phyloP scores from a whole-genome alignment of 2,329 filamentous ascomycete species.

The Metarhizium rileyi region DNA sequence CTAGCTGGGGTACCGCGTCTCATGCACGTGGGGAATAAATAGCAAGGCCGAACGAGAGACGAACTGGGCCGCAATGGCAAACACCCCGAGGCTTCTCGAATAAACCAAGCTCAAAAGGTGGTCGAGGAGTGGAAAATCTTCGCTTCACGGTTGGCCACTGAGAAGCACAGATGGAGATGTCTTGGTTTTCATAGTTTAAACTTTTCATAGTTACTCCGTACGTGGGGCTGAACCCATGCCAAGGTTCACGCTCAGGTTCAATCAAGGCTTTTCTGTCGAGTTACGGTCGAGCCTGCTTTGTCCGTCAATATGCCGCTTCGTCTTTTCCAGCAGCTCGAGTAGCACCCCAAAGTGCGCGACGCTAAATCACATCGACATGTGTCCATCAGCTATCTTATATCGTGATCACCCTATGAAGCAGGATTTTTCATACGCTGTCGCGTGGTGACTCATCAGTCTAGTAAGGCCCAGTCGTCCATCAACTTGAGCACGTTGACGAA shows the following conservation, averaged over 20 bases:
- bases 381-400: background rate
- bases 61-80: too few relatives aligned
- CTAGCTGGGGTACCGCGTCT: background rate
- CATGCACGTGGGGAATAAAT: background rate
- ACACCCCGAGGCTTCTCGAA: background rate
- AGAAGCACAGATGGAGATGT: too few relatives aligned
- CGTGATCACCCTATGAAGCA: background rate
- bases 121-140: background rate
- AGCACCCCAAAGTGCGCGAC: too few relatives aligned
- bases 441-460: conserved; percentile 8
- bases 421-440: conserved; percentile 1
- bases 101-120: background rate
- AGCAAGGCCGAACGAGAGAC: background rate
- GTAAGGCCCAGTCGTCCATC: conserved; percentile 4
- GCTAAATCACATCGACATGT: background rate
- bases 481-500: conserved; percentile 3
- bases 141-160: background rate
- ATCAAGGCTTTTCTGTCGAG: too few relatives aligned
- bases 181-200: too few relatives aligned
- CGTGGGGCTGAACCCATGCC: too few relatives aligned
- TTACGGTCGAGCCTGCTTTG: too few relatives aligned
- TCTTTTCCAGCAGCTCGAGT: too few relatives aligned
- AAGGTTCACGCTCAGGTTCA: too few relatives aligned
- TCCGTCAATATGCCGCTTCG: too few relatives aligned
- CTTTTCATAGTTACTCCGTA: too few relatives aligned